Conservation (phyloP, 1,139 yeast species). For the Blastobotrys indianensis region DNA sequence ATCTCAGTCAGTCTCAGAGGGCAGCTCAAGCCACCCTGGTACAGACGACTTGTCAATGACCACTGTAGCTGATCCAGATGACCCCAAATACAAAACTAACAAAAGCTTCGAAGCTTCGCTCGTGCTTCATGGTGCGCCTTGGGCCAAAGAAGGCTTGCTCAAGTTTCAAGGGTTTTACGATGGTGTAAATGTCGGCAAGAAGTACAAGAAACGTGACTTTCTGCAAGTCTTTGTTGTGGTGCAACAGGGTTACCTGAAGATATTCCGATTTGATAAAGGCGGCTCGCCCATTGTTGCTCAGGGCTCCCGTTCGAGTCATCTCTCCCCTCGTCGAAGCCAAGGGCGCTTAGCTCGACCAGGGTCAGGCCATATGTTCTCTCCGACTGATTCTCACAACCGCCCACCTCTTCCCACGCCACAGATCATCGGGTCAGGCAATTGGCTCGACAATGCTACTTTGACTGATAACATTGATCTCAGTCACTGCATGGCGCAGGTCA, state of each 20-base stretch:
- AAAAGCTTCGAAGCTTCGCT: constrained; percentile 25
- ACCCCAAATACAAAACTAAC: neutral
- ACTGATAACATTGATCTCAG: constrained; percentile 30
- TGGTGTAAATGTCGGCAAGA: constrained; percentile 15
- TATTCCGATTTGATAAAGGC: constrained; percentile 28
- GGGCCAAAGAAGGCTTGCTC: constrained; percentile 71
- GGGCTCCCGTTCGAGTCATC: constrained; percentile 50
- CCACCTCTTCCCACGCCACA: constrained; percentile 1
- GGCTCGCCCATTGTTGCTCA: neutral
- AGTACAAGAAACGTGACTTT: constrained; percentile 25
- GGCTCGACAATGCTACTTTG: constrained; percentile 42
- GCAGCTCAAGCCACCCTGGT: too few relatives aligned
- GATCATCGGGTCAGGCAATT: constrained; percentile 57
- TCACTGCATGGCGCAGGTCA: constrained; percentile 32
- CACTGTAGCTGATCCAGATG: constrained; percentile 5
- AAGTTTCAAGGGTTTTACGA: constrained; percentile 42
- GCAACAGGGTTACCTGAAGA: constrained; percentile 32
- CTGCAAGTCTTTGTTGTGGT: constrained; percentile 30
- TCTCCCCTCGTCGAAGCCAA: constrained; percentile 58
- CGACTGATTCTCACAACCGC: too few relatives aligned
- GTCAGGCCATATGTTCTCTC: constrained; percentile 21
- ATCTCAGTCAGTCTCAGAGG: too few relatives aligned
- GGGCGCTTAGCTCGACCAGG: neutral
- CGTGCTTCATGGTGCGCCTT: constrained; percentile 68
- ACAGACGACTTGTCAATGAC: constrained; percentile 4